Base-by-base conservation (phyloP, 352 stramenopile genomes). In the Pythium pyrilobum region DNA sequence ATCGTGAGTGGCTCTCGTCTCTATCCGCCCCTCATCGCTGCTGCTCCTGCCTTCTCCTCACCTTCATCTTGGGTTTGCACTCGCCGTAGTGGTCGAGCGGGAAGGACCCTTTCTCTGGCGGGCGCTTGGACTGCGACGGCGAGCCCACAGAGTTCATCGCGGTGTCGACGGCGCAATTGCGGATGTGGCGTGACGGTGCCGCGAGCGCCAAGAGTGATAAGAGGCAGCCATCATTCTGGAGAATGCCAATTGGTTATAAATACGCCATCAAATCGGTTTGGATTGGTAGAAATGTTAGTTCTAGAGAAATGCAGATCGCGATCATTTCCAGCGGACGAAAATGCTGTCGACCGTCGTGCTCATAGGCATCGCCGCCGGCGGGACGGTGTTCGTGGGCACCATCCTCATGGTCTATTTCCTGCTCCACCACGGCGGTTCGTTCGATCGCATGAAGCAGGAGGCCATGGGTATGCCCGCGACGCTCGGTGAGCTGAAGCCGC, bases 41-140 rank as follows among this genome's bases (percentile, higher is more conserved):
- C 25, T 24, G 37, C 28, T 28, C n/a, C n/a, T n/a, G n/a, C n/a
- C n/a, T n/a, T n/a, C n/a, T 43, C 33, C 9, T 38, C 24, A 85
- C 78, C 65, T 92, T 82, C 84, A 95, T 96, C 10, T 72, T 70
- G 3, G 79, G 68, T 60, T 94, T 95, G 77, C 87, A 96, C 61
- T 96, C 87, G 54, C 83, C 81, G 32, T 93, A 87, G 66, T 96
- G 87, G 62, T 96, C 87, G 40, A 96, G 70, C 27, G 87, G 87
- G 72, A 96, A 96, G 42, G 83, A 89, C 15, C 87, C 87, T 62
- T 95, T 95, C 79, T 96, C 83, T 28, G 87, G 87, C 52, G 87
- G 83, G 33, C 74, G 74, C 67, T 87, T 86, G 56, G 59, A 71
- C 61, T 87, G 75, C 66, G 76, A 67, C 28, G 82, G 82, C 9